Base-by-base conservation (phyloP, 306 rosid species). In the Acmispon strigosus region DNA sequence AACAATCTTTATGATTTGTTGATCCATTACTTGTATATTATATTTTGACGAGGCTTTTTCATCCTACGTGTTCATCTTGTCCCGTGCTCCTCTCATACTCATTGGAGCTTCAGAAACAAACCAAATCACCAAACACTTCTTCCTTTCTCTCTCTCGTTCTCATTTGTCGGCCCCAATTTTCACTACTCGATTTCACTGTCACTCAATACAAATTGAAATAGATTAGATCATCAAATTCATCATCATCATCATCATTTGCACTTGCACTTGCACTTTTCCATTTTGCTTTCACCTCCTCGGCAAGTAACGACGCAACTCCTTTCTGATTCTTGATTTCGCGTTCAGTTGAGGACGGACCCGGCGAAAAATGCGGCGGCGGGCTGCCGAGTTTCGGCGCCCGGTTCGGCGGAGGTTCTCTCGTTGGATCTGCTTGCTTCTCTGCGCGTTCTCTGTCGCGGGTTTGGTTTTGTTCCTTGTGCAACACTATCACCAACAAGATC, bases 361-460 rank as follows among this genome's bases (percentile, higher is more conserved):
- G 72, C 16, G 69, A 54, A 82, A 75, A 85, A 92, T 92, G 96
- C 86, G 89, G 83, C 91, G 96, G 70, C 96, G 98, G 85, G 87
- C 86, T 10, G 93, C 90, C 85, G 98, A 90, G 52, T 83, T 72
- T 77, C 96, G 98, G 87, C 98, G 98, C 88, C 93, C 89, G 78
- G 90, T 78, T 67, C 85, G 96, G 70, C 83, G 90, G 85, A 77
- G 84, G 81, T 81, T 88, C 70, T 76, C 90, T 43, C 45, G 66
- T 77, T 90, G 96, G 98, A 92, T 92, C 93, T 90, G 91, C 80
- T 86, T 72, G 68, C 89, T 92, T 54, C 87, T 92, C 63, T 93
- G 83, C 10, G 67, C 84, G 37, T 90, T 85, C 89, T 84, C 82
- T 36, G 34, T 88, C 45, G 93, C 81, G 0, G 96, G 85, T 55